phyloP scores from a whole-genome alignment of 1,284 basidiomycete species.

The Microbotryum scabiosae region DNA sequence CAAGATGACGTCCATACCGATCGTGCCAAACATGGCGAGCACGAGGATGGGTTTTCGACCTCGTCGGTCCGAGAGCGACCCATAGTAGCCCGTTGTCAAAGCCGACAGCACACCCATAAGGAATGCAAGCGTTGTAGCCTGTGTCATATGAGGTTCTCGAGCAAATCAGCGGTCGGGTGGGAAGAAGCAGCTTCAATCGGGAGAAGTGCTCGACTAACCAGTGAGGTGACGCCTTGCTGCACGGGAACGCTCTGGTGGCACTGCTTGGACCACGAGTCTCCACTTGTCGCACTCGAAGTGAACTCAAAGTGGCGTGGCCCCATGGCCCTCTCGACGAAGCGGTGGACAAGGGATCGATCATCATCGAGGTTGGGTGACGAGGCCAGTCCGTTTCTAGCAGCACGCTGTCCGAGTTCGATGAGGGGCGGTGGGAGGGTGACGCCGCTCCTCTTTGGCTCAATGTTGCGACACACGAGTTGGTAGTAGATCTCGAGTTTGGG shows the following conservation, averaged over 20 bases:
- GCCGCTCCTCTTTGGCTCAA: constrained; percentile 3
- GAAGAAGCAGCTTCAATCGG: neutral
- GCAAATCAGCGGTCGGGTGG: neutral
- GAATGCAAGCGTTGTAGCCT: constrained; percentile 18
- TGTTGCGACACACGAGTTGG: constrained; percentile 25
- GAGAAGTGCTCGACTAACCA: constrained; percentile 2
- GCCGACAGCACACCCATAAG: constrained; percentile 26
- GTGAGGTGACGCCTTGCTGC: constrained; percentile 9
- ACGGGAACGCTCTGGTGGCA: constrained; percentile 13
- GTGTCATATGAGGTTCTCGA: neutral
- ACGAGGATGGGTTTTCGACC: constrained; percentile 26
- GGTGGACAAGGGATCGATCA: neutral
- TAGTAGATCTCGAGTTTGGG: constrained; percentile 30
- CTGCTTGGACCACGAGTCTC: constrained; percentile 12
- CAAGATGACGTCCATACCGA: constrained; percentile 29
- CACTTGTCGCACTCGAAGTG: too few relatives aligned
- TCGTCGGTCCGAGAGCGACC: constrained; percentile 17
- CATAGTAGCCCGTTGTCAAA: constrained; percentile 27
- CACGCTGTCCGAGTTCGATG: neutral
- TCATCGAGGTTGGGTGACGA: neutral
- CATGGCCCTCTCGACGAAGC: too few relatives aligned
- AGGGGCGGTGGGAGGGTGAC: constrained; percentile 12
- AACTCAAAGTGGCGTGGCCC: neutral
- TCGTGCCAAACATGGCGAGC: constrained; percentile 22
- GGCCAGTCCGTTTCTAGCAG: neutral